Percentiles rank a stretch among this genome's conserved stretches.
These are phyloP conservation scores for Oryza officinalis DNA, from an alignment of 176 grass and related monocot genomes.

Conservation along the genomic window DNA sequence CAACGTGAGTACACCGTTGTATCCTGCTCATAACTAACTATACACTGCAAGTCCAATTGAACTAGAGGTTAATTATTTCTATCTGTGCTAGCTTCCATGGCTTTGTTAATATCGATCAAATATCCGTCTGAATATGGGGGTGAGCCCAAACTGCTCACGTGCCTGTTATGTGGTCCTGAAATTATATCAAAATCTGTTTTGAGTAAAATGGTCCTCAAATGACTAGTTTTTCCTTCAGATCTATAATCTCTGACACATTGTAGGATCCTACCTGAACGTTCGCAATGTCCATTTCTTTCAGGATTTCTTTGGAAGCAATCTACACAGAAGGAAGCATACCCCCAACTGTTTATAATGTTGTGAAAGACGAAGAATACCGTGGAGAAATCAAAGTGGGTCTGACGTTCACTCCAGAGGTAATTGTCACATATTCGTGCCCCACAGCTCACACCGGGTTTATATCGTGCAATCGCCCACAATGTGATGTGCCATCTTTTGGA, in stretches of 20 bases:
- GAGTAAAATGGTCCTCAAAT: neutral
- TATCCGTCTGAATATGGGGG: neutral
- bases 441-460: neutral
- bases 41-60: neutral
- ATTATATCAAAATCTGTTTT: neutral
- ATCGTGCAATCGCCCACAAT: neutral
- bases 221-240: neutral
- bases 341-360: constrained; percentile 63
- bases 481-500: neutral
- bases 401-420: constrained; percentile 65
- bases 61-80: neutral
- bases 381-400: constrained; percentile 85
- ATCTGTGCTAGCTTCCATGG: neutral
- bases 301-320: constrained; percentile 59
- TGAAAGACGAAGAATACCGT: constrained; percentile 78
- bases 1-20: constrained; percentile 54
- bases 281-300: constrained; percentile 23
- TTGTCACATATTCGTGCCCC: constrained; percentile 6
- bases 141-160: neutral
- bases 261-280: neutral
- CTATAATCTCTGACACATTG: neutral
- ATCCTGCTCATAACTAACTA: neutral
- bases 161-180: neutral
- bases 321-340: constrained; percentile 60
- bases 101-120: neutral